phyloP scores from a whole-genome alignment of 192 early-diverging fungal genomes.

The Diversispora epigaea region DNA sequence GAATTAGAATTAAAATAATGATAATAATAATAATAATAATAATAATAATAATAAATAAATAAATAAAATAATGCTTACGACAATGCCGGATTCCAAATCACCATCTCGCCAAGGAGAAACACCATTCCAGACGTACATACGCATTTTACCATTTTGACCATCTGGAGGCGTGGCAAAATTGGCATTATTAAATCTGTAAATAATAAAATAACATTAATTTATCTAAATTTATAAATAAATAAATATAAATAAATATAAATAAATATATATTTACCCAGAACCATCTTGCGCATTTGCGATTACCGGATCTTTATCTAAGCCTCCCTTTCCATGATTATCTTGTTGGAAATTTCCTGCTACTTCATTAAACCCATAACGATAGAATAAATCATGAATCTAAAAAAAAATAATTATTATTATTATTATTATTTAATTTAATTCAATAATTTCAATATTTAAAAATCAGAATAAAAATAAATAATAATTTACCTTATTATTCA shows the following conservation, averaged over 20 bases:
- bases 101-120: slow-evolving; percentile 76
- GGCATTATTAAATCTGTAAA: slow-evolving; percentile 72
- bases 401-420: background rate
- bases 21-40: background rate
- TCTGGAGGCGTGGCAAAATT: slow-evolving; percentile 96
- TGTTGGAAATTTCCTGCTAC: slow-evolving; percentile 93
- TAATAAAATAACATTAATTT: background rate
- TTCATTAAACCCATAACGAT: slow-evolving; percentile 90
- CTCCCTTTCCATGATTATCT: slow-evolving; percentile 80
- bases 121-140: slow-evolving; percentile 92
- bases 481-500: slow-evolving; percentile 77
- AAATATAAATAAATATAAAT: background rate
- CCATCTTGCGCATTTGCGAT: slow-evolving; percentile 93
- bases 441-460: no score
- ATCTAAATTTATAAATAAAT: background rate
- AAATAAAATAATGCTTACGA: slow-evolving; percentile 38
- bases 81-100: slow-evolving; percentile 88
- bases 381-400: slow-evolving; percentile 85
- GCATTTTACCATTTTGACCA: slow-evolving; percentile 86
- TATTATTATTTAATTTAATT: no score
- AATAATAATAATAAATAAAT: background rate
- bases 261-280: slow-evolving; percentile 50
- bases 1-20: background rate
- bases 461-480: no score
- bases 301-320: slow-evolving; percentile 78